Conservation (phyloP, 495 filamentous ascomycete species). For the Aspergillus haitiensis region DNA sequence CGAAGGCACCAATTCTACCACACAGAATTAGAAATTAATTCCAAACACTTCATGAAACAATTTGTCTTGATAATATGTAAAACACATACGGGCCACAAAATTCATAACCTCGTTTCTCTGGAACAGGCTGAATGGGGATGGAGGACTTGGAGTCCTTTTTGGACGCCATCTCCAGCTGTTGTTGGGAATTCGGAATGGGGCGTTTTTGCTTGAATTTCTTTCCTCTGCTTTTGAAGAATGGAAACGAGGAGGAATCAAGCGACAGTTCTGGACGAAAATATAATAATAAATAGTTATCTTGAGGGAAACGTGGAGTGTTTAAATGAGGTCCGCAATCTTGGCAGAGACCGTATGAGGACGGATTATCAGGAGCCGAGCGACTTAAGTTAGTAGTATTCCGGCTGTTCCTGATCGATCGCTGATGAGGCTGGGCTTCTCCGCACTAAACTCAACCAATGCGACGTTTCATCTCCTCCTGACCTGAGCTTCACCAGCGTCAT, state of each 20-base stretch:
- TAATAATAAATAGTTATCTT: constrained; percentile 6
- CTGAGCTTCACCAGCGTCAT: background rate
- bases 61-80: background rate
- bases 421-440: constrained; percentile 15
- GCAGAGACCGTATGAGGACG: constrained; percentile 8
- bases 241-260: background rate
- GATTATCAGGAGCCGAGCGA: constrained; percentile 12
- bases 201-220: background rate
- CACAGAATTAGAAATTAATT: constrained; percentile 6
- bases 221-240: background rate
- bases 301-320: background rate
- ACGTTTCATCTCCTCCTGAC: constrained; percentile 20
- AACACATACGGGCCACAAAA: constrained; percentile 83
- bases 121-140: constrained; percentile 39
- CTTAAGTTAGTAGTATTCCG: background rate
- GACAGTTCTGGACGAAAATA: background rate
- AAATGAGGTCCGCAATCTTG: background rate
- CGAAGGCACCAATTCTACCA: constrained; percentile 69
- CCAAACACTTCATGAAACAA: constrained; percentile 22
- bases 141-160: constrained; percentile 30
- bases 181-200: background rate
- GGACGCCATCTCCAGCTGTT: constrained; percentile 29
- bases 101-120: constrained; percentile 66
- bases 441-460: constrained; percentile 13
- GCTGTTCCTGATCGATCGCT: background rate